Percentiles rank a stretch among this genome's conserved stretches.
These are phyloP conservation scores for Globisporangium paroecandrum DNA, from an alignment of 352 stramenopile species.

Conservation along the genomic window DNA sequence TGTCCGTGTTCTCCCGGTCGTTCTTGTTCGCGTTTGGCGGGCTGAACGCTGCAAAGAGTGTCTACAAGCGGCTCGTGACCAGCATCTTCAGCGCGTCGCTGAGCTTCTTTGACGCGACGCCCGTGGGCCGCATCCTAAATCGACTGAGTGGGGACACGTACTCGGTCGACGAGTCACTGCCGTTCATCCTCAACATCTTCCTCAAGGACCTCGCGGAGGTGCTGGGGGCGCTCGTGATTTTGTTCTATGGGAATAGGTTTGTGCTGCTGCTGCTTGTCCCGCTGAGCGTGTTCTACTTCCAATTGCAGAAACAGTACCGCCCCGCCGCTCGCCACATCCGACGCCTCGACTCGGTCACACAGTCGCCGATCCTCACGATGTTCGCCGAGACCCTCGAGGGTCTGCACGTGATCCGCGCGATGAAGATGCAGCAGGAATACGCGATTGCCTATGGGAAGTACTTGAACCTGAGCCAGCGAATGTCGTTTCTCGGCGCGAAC, in stretches of 20 bases:
- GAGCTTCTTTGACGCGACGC: slow-evolving; percentile 68
- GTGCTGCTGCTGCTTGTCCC: slow-evolving; percentile 74
- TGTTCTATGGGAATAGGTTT: slow-evolving; percentile 77
- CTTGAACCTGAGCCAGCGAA: slow-evolving; percentile 68
- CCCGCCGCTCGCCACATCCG: slow-evolving; percentile 72
- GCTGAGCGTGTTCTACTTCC: slow-evolving; percentile 63
- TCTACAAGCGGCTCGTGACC: slow-evolving; percentile 54
- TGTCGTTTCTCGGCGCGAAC: slow-evolving; percentile 73
- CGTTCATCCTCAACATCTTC: slow-evolving; percentile 89
- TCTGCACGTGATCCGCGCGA: slow-evolving; percentile 57
- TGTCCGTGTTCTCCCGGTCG: slow-evolving; percentile 64
- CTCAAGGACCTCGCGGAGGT: slow-evolving; percentile 79
- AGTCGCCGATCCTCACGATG: slow-evolving; percentile 69
- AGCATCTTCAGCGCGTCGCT: slow-evolving; percentile 58
- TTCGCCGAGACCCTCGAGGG: slow-evolving; percentile 80
- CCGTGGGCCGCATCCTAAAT: slow-evolving; percentile 70
- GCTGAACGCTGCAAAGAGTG: slow-evolving; percentile 53
- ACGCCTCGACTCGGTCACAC: slow-evolving; percentile 61
- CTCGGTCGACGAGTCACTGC: slow-evolving; percentile 80
- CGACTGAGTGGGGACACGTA: slow-evolving; percentile 81
- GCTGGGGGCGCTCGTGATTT: slow-evolving; percentile 62
- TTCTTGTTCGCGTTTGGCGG: slow-evolving; percentile 86
- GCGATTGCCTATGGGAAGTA: slow-evolving; percentile 30
- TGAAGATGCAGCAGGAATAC: slow-evolving; percentile 46
- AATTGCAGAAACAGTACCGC: slow-evolving; percentile 61